Conservation (phyloP, 139 green algal species). For the Chlamydomonas sphaeroides region DNA sequence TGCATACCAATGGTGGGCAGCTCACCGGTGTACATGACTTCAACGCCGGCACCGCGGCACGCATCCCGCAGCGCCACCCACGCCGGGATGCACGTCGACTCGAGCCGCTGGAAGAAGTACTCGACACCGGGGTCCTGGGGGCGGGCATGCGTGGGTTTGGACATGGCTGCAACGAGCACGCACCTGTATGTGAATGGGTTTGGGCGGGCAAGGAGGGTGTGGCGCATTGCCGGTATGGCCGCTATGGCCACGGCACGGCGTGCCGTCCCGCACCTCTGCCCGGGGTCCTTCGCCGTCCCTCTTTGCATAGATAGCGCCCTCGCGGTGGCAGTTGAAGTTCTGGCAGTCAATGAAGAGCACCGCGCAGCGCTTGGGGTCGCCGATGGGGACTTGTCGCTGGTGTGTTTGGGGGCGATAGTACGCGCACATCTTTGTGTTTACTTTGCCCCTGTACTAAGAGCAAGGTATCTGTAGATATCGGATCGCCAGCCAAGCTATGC, state of each 20-base stretch:
- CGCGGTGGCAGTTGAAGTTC: slow-evolving; percentile 71
- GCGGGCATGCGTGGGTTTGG: no score
- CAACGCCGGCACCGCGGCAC: slow-evolving; percentile 47
- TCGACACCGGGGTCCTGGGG: slow-evolving; percentile 29
- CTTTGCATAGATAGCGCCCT: slow-evolving; percentile 62
- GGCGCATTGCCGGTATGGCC: no score
- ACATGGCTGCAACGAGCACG: no score
- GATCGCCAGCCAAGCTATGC: no score
- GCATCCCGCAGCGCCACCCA: slow-evolving; percentile 15
- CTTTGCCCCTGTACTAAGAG: no score
- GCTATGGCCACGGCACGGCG: no score
- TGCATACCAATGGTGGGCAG: no score
- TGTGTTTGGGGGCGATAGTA: slow-evolving; percentile 42
- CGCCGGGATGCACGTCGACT: slow-evolving; percentile 6
- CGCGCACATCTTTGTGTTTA: slow-evolving; percentile 30
- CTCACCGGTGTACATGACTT: slow-evolving; percentile 77
- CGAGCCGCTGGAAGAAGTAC: slow-evolving; percentile 40
- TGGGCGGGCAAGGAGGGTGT: no score
- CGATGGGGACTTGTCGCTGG: slow-evolving; percentile 37
- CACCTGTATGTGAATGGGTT: no score
- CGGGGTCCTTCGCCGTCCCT: neutral
- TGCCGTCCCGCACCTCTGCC: neutral
- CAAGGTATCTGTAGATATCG: no score
- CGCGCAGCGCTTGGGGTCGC: neutral
- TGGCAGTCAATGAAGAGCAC: slow-evolving; percentile 67